phyloP scores from a whole-genome alignment of 2,329 filamentous ascomycete genomes.

The Lachnellula hyalina region DNA sequence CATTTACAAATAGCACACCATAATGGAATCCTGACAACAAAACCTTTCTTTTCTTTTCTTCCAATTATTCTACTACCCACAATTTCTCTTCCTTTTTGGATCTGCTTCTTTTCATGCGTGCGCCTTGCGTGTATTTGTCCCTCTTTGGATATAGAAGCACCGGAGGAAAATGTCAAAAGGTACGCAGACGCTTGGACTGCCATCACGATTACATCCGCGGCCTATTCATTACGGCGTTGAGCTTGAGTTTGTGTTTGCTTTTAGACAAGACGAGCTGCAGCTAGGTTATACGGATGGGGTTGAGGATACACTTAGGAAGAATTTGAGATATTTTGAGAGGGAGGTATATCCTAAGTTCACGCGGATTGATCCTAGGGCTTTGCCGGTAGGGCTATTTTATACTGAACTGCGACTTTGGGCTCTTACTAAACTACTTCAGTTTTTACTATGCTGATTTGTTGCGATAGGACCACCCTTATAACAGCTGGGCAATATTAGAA shows the following conservation, averaged over 20 bases:
- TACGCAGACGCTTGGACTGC: no score
- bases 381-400: not conserved
- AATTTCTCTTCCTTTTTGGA: not conserved
- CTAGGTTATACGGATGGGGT: conserved; percentile 1
- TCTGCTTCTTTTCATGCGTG: not conserved
- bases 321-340: conserved; percentile 11
- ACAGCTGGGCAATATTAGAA: conserved; percentile 17
- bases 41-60: not conserved
- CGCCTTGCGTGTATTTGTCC: no score
- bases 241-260: conserved; percentile 24
- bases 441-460: no score
- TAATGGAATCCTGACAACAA: no score
- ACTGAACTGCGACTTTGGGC: no score
- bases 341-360: conserved; percentile 7
- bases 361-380: not conserved
- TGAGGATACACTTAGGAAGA: conserved; percentile 4
- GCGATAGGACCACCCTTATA: conserved; percentile 10
- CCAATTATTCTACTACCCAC: not conserved
- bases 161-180: no score
- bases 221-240: conserved; percentile 19
- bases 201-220: not conserved
- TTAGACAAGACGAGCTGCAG: conserved; percentile 15
- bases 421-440: no score
- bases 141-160: no score
- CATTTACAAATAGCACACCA: not conserved